phyloP scores from a whole-genome alignment of 2,329 filamentous ascomycete genomes.

The Aspergillus sp. region DNA sequence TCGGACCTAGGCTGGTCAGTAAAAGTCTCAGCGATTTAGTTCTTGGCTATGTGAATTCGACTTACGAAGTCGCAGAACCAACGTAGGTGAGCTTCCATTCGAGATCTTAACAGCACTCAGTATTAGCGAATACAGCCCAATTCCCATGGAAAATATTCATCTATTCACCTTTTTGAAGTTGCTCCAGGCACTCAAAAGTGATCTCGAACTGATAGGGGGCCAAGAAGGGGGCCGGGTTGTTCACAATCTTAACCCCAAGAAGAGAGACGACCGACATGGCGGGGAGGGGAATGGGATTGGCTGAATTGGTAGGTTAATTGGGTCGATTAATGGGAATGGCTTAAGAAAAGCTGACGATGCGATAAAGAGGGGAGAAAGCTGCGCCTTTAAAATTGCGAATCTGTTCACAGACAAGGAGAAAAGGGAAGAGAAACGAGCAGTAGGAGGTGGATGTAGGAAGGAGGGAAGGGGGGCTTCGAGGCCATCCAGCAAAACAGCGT shows the following conservation, averaged over 20 bases:
- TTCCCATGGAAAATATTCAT: neutral
- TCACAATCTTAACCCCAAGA: conserved; percentile 87
- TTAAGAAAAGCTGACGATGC: no score
- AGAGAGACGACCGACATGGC: conserved; percentile 94
- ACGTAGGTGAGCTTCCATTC: conserved; percentile 99
- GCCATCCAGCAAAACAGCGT: no score
- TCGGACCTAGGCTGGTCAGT: conserved; percentile 58
- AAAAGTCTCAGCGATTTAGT: conserved; percentile 1
- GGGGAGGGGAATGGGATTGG: conserved; percentile 10
- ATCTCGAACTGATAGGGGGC: conserved; percentile 96
- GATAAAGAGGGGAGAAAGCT: no score
- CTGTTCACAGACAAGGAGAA: neutral
- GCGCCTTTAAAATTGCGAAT: no score
- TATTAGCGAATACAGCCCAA: conserved; percentile 10
- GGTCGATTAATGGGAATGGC: neutral
- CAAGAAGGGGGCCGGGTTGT: conserved; percentile 92
- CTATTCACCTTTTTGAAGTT: conserved; percentile 72
- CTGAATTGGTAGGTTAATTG: conserved; percentile 2
- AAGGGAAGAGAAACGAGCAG: conserved; percentile 13
- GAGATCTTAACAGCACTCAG: conserved; percentile 55
- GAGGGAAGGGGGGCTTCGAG: neutral
- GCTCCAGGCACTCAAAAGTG: conserved; percentile 95
- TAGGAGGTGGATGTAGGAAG: conserved; percentile 9
- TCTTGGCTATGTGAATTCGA: conserved; percentile 14
- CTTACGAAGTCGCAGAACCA: conserved; percentile 92